Evolutionary conservation across 2,329 filamentous ascomycete species (phyloP).

Genomic region (Helicocarpus griseus): DNA sequence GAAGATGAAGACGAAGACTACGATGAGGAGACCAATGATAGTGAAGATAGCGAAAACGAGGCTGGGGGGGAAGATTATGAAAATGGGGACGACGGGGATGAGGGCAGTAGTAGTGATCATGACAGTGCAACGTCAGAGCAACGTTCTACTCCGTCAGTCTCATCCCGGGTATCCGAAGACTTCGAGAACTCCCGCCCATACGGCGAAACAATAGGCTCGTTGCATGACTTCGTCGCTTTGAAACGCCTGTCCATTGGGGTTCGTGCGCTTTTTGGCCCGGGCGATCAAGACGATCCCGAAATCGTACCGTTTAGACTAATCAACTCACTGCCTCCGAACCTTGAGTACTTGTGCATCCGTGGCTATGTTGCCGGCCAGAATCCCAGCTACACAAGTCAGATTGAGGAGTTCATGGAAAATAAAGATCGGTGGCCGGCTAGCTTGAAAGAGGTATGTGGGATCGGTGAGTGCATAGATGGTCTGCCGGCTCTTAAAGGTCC

Average conservation of each 20-base stretch:
- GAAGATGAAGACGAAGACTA: no score
- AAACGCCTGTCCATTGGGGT: constrained; percentile 14
- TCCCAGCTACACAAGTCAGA: constrained; percentile 6
- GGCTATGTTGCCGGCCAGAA: constrained; percentile 12
- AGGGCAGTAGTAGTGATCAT: no score
- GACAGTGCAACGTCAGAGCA: no score
- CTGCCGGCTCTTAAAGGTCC: background rate
- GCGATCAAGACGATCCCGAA: constrained; percentile 11
- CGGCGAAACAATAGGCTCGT: constrained; percentile 7
- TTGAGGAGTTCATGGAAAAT: constrained; percentile 7
- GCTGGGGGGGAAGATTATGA: no score
- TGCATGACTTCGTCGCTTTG: constrained; percentile 14
- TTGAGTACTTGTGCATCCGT: constrained; percentile 14
- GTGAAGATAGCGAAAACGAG: no score
- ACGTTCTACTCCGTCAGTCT: no score
- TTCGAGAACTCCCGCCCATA: background rate
- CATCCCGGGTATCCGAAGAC: no score
- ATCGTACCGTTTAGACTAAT: constrained; percentile 1
- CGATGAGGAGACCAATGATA: no score
- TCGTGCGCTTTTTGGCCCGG: constrained; percentile 10
- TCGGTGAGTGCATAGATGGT: constrained; percentile 8
- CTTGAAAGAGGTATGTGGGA: constrained; percentile 7
- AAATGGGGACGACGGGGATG: no score
- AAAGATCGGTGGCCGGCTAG: constrained; percentile 3
- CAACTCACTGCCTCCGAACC: constrained; percentile 7